phyloP scores from a whole-genome alignment of 2,329 filamentous ascomycete species.

The Alternaria alternata region DNA sequence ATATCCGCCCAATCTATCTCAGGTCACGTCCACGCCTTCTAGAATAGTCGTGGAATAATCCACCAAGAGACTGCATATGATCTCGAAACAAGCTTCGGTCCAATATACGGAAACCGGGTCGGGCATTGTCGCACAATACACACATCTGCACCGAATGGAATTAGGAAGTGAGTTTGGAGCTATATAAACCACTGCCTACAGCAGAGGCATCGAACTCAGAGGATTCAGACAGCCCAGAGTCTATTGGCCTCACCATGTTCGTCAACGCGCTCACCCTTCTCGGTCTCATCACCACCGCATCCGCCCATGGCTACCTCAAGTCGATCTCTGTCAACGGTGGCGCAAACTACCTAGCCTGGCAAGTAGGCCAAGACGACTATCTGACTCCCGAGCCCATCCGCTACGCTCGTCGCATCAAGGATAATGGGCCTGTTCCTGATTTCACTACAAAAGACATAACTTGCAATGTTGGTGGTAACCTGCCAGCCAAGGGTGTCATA shows the following conservation, averaged over 20 bases:
- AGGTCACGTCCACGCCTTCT: background rate
- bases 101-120: background rate
- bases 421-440: slow-evolving; percentile 27
- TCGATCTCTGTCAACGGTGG: slow-evolving; percentile 24
- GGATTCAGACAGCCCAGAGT: background rate
- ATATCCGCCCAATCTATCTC: slow-evolving; percentile 2
- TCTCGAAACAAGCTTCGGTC: background rate
- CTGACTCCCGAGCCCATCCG: slow-evolving; percentile 24
- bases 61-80: background rate
- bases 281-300: background rate
- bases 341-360: slow-evolving; percentile 24
- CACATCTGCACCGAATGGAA: background rate
- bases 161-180: background rate
- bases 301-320: slow-evolving; percentile 22
- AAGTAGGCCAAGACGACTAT: slow-evolving; percentile 26
- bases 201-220: background rate
- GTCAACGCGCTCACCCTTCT: background rate
- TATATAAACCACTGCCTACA: background rate
- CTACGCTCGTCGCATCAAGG: slow-evolving; percentile 25
- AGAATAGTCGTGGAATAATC: background rate
- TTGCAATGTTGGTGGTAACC: slow-evolving; percentile 35
- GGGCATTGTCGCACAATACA: slow-evolving; percentile 5
- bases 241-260: background rate
- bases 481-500: slow-evolving; percentile 28
- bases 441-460: slow-evolving; percentile 29